phyloP scores from a whole-genome alignment of 2,329 filamentous ascomycete species.

The Epichloe festucae region DNA sequence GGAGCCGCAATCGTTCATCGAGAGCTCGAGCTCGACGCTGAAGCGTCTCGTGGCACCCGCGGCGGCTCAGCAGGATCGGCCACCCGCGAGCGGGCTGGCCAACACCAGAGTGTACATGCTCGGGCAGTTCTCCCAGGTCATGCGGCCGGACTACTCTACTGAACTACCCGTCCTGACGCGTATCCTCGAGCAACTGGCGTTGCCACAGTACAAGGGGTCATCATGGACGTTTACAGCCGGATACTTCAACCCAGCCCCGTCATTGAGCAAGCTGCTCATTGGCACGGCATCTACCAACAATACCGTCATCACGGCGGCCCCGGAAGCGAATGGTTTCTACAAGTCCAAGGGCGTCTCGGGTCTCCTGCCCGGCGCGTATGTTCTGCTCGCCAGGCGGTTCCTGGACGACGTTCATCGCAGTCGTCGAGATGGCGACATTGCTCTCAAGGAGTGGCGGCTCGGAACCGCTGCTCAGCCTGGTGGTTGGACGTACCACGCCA shows the following conservation, averaged over 20 bases:
- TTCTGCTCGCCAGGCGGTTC: constrained; percentile 72
- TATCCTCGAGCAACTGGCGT: constrained; percentile 56
- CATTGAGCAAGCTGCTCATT: constrained; percentile 68
- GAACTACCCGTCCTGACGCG: constrained; percentile 72
- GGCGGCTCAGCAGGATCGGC: background rate
- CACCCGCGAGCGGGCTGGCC: constrained; percentile 15
- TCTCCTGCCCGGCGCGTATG: constrained; percentile 84
- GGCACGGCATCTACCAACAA: constrained; percentile 55
- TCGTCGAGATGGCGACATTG: constrained; percentile 42
- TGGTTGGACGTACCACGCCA: constrained; percentile 97
- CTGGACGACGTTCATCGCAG: constrained; percentile 42
- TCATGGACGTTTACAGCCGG: constrained; percentile 95
- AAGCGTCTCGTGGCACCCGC: constrained; percentile 45
- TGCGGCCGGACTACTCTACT: constrained; percentile 69
- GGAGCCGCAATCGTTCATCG: constrained; percentile 55
- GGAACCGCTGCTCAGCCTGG: constrained; percentile 69
- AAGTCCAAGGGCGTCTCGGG: constrained; percentile 77
- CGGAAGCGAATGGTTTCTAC: constrained; percentile 92
- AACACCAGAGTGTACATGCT: constrained; percentile 76
- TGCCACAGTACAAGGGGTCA: constrained; percentile 49
- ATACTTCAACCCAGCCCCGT: constrained; percentile 93
- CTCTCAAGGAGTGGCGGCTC: constrained; percentile 75
- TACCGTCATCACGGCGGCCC: constrained; percentile 83
- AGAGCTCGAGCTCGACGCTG: constrained; percentile 53
- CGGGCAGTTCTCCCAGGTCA: constrained; percentile 74